A percentile compares a stretch with the other conserved stretches of the same genome.
Evolutionary conservation across 495 filamentous ascomycete species (phyloP).

Genomic region (Xeromyces bisporus): DNA sequence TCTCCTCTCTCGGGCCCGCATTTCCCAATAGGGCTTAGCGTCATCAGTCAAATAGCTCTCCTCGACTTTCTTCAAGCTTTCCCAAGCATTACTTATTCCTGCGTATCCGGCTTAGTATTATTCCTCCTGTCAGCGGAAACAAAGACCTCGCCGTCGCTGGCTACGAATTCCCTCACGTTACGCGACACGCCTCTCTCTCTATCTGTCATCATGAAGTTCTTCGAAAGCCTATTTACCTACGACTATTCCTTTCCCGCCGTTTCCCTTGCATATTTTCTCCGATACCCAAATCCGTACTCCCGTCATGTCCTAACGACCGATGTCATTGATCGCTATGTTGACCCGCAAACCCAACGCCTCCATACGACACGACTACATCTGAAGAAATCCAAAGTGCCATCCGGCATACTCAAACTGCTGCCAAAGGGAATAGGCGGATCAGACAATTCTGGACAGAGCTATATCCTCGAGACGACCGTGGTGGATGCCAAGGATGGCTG

Average conservation of each 20-base stretch:
- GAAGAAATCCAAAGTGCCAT: constrained; percentile 80
- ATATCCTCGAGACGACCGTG: constrained; percentile 79
- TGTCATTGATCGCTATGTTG: constrained; percentile 75
- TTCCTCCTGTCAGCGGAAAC: too few species aligned
- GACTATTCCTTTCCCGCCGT: constrained; percentile 83
- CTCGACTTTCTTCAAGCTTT: too few species aligned
- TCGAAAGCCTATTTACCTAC: constrained; percentile 77
- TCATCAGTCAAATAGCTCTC: too few species aligned
- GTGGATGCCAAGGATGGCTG: constrained; percentile 82
- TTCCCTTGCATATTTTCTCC: constrained; percentile 95
- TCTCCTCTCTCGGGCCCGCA: too few species aligned
- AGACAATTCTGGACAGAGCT: constrained; percentile 58
- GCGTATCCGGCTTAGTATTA: too few species aligned
- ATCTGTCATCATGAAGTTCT: constrained; percentile 60
- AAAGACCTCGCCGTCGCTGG: too few species aligned
- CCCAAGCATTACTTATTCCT: too few species aligned
- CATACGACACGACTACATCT: constrained; percentile 82
- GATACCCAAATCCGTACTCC: constrained; percentile 94
- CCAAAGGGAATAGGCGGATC: constrained; percentile 59
- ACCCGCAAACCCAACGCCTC: constrained; percentile 60
- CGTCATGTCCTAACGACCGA: constrained; percentile 92
- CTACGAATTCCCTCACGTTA: too few species aligned
- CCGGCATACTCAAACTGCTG: constrained; percentile 64
- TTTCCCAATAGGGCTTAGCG: too few species aligned
- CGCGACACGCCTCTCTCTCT: too few species aligned